Base-by-base conservation (phyloP, 1,284 basidiomycete species). In the Rhodotorula sp. region DNA sequence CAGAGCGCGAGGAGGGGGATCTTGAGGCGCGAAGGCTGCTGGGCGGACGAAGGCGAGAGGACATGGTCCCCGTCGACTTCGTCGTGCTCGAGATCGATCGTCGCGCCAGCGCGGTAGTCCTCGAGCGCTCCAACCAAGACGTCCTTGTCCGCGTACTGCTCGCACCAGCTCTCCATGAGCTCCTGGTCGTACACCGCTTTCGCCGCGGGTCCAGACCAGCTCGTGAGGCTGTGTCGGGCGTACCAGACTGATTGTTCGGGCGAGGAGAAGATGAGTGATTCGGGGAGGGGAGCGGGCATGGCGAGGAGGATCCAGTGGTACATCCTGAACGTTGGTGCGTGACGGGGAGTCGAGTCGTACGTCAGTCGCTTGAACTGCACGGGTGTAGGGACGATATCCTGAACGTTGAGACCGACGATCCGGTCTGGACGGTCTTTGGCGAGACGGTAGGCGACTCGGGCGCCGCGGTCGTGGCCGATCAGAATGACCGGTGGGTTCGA, bases 381-480 rank as follows among this genome's bases (percentile, higher is more conserved):
- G 20, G 68, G 57, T 1, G 76, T 76, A 6, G 78, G 78, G 9
- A 78, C 78, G 27, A 78, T 79, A 53, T 78, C 77, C 27, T 78
- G 73, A n/a, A 78, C 60, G 29, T 66, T 72, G 13, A 75, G 54
- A 4, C 76, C 78, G 30, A 64, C 56, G 29, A 79, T 74, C 7
- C 74, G 74, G 15, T 65, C 63, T 1, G 72, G 75, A 24, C 56
- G 68, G 53, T 78, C 77, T 32, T 78, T 71, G 19, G 78, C 73
- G 57, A 79, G 70, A 5, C 77, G 70, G 64, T 79, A 79, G 0
- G 77, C 75, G 17, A 78, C 58, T 24, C 77, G 73, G 4, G 73
- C 78, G 19, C 78, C 78, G 55, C 78, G 77, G 65, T 79, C 78
- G 64, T 79, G 78, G 7, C 78, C 78, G 54, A 71, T 70, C 1